Percentiles rank a stretch among this genome's conserved stretches.
These are phyloP conservation scores for Quercus lobata DNA, from an alignment of 331 rosid species.

Conservation along the genomic window DNA sequence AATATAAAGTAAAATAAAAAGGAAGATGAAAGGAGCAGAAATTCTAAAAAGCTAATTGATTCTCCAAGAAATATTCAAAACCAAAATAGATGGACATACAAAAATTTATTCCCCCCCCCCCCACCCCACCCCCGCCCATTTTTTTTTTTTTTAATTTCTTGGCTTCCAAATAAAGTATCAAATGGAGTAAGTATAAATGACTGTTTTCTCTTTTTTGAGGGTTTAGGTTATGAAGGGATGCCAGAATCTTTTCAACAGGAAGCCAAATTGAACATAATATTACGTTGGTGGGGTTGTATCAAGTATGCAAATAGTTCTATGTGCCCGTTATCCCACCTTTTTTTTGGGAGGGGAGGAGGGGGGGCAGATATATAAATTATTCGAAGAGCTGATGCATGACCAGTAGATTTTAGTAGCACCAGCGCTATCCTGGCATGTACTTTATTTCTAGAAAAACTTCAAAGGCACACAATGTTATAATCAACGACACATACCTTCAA, in stretches of 20 bases:
- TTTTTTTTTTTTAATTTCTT: neutral
- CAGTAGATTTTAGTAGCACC: no score
- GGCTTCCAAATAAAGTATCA: neutral
- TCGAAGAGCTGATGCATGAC: no score
- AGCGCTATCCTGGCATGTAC: no score
- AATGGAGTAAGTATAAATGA: neutral
- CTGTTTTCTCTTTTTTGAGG: neutral
- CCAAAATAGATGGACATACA: neutral
- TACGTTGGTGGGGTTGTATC: no score
- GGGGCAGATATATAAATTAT: no score
- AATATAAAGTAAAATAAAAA: neutral
- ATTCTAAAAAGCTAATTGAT: neutral
- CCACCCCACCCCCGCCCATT: no score
- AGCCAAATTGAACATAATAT: no score
- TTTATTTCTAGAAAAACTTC: neutral
- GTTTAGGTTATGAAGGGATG: no score
- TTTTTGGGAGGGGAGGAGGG: no score
- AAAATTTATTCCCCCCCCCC: neutral
- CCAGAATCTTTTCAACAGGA: no score
- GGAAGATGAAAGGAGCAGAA: neutral
- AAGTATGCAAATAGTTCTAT: no score
- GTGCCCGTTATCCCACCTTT: no score
- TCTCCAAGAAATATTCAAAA: neutral
- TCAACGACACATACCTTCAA: conserved; percentile 49
- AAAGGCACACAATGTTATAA: neutral